These are phyloP conservation scores for Vicia faba DNA, from an alignment of 306 rosid genomes.

Conservation along the genomic window DNA sequence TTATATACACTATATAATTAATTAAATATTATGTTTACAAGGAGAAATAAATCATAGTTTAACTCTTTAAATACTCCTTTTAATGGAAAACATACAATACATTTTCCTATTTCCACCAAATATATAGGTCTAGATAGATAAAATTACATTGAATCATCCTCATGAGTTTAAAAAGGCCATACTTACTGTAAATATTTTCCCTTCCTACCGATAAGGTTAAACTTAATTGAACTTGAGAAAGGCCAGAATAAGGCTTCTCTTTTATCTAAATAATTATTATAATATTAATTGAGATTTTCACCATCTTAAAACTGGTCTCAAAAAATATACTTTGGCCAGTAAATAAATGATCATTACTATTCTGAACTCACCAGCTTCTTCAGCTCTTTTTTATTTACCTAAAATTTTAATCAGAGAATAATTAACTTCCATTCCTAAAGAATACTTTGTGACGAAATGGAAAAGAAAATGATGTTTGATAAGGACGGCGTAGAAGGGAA, in stretches of 20 bases:
- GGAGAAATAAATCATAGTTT: no score
- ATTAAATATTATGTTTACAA: no score
- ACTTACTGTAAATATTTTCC: neutral
- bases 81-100: no score
- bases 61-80: no score
- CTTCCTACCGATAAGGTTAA: slow-evolving; percentile 8
- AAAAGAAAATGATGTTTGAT: neutral
- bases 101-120: no score
- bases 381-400: slow-evolving; percentile 89
- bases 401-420: slow-evolving; percentile 37
- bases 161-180: slow-evolving; percentile 23
- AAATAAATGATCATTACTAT: neutral
- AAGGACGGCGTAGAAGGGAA: neutral
- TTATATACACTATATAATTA: no score
- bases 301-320: slow-evolving; percentile 25
- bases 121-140: neutral
- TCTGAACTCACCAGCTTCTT: slow-evolving; percentile 61
- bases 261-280: slow-evolving; percentile 9
- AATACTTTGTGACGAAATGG: neutral
- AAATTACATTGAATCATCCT: slow-evolving; percentile 14
- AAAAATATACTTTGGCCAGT: slow-evolving; percentile 1
- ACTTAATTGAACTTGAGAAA: slow-evolving; percentile 4
- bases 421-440: neutral
- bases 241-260: slow-evolving; percentile 3
- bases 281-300: slow-evolving; percentile 16